These are phyloP conservation scores for Diaporthe velutina DNA, from an alignment of 2,329 filamentous ascomycete genomes.

Conservation along the genomic window DNA sequence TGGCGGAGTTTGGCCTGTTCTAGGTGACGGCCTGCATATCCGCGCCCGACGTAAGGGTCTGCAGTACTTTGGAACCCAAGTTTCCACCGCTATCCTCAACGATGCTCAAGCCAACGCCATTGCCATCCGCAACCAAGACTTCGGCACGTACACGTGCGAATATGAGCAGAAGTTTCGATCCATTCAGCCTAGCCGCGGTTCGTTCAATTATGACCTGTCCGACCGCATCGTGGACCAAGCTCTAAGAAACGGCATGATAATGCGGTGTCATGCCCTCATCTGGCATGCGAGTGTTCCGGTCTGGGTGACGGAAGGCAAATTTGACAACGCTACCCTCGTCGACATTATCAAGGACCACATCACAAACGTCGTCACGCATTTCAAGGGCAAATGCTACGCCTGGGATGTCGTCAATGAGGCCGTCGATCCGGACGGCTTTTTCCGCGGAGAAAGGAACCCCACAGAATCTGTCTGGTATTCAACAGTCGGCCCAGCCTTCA, in stretches of 20 bases:
- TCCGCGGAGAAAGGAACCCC: conserved; percentile 48
- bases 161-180: conserved; percentile 73
- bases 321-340: conserved; percentile 69
- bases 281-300: conserved; percentile 62
- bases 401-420: conserved; percentile 76
- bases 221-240: conserved; percentile 55
- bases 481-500: conserved; percentile 68
- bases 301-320: conserved; percentile 62
- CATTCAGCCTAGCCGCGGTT: conserved; percentile 67
- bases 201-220: conserved; percentile 69
- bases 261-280: conserved; percentile 70
- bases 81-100: conserved; percentile 66
- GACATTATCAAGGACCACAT: conserved; percentile 67
- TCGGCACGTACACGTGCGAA: conserved; percentile 72
- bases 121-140: conserved; percentile 65
- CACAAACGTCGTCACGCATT: conserved; percentile 65
- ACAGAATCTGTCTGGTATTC: conserved; percentile 62
- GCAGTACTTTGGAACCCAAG: conserved; percentile 72
- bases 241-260: conserved; percentile 47
- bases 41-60: conserved; percentile 27
- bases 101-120: conserved; percentile 67
- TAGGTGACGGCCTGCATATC: conserved; percentile 33
- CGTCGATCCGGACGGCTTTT: conserved; percentile 67
- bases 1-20: background rate
- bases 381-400: conserved; percentile 67